phyloP scores from a whole-genome alignment of 106 monocot genomes.

The Acanthochlamys bracteata region DNA sequence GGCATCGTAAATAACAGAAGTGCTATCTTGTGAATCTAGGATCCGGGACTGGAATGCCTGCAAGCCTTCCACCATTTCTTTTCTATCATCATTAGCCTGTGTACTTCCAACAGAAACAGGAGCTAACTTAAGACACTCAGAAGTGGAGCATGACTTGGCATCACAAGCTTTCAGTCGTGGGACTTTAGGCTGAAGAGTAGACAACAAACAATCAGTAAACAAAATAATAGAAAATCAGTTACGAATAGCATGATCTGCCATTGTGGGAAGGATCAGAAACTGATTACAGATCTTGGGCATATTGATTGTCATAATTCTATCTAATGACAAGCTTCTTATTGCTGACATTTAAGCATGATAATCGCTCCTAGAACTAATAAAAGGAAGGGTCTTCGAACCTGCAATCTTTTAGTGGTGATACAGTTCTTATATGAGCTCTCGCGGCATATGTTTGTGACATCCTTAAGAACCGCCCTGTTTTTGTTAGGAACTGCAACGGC shows the following conservation, averaged over 20 bases:
- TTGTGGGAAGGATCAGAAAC: too few relatives aligned
- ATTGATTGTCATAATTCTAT: too few relatives aligned
- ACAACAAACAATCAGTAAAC: too few relatives aligned
- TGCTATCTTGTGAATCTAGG: not conserved
- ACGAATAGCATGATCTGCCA: too few relatives aligned
- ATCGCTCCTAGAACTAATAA: not conserved
- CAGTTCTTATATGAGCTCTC: slow-evolving; percentile 12
- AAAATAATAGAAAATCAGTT: too few relatives aligned
- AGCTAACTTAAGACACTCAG: slow-evolving; percentile 1
- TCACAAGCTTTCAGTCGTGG: not conserved
- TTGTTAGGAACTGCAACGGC: slow-evolving; percentile 24
- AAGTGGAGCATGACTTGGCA: not conserved
- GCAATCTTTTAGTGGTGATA: slow-evolving; percentile 19
- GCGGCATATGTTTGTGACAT: slow-evolving; percentile 42
- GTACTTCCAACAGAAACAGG: slow-evolving; percentile 2
- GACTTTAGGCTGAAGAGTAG: slow-evolving; percentile 8
- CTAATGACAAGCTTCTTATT: too few relatives aligned
- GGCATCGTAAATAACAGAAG: not conserved
- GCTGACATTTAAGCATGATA: not conserved
- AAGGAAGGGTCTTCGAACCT: slow-evolving; percentile 27
- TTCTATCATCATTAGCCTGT: not conserved
- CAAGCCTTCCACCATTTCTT: not conserved
- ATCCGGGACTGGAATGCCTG: too few relatives aligned
- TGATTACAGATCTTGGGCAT: too few relatives aligned
- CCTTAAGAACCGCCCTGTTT: slow-evolving; percentile 37